Percentiles rank a stretch among this genome's conserved stretches.
Conservation (phyloP, 208 protist species). For the Angomonas ambiguus region DNA sequence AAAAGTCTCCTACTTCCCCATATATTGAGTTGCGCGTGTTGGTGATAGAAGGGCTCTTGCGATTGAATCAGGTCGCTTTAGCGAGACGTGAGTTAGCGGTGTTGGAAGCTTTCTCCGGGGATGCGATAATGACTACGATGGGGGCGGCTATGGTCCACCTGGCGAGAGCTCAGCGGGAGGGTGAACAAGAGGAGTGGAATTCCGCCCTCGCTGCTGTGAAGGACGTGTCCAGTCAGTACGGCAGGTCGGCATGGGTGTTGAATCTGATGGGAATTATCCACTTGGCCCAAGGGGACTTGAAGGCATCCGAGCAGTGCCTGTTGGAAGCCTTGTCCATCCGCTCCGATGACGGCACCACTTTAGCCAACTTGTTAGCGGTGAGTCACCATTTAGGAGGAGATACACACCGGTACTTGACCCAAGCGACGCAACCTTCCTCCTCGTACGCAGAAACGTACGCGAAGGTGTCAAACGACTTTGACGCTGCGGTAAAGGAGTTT, state of each 20-base stretch:
- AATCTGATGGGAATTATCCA: constrained; percentile 77
- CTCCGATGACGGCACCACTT: constrained; percentile 64
- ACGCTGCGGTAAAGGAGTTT: constrained; percentile 48
- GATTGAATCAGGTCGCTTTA: constrained; percentile 68
- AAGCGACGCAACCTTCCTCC: constrained; percentile 29
- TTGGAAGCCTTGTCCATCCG: constrained; percentile 64
- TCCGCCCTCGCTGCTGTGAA: constrained; percentile 65
- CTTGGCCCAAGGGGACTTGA: constrained; percentile 58
- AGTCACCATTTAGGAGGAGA: constrained; percentile 36
- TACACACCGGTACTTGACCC: constrained; percentile 49
- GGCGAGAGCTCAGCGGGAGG: constrained; percentile 39
- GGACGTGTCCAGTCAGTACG: constrained; percentile 67
- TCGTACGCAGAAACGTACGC: constrained; percentile 37
- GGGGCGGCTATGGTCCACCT: constrained; percentile 55
- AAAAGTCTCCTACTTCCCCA: constrained; percentile 15
- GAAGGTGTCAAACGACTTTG: constrained; percentile 27
- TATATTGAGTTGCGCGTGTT: constrained; percentile 58
- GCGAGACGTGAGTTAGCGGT: constrained; percentile 55
- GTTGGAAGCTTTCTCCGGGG: constrained; percentile 85
- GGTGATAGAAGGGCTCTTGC: constrained; percentile 61
- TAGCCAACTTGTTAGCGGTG: constrained; percentile 75
- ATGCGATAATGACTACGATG: constrained; percentile 73
- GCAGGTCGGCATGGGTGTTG: constrained; percentile 57
- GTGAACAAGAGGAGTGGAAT: constrained; percentile 18
- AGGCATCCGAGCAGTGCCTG: constrained; percentile 64